Evolutionary conservation across 1,284 basidiomycete species (phyloP).

Genomic region (Jaminaea rosea): DNA sequence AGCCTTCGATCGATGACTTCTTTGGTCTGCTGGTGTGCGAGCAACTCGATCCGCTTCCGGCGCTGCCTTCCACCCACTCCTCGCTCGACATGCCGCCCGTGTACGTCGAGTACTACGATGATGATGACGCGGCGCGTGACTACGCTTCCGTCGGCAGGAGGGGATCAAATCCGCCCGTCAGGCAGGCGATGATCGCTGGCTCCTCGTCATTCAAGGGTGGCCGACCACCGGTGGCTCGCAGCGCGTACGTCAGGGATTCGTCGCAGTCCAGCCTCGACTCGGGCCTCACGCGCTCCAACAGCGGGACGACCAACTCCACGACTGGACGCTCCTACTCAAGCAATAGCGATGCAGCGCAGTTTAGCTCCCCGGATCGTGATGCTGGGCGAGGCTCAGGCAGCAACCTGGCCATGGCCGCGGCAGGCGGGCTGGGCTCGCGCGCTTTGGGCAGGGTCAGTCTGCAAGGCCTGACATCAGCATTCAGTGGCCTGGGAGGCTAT

Average conservation of each 20-base stretch:
- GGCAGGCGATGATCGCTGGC: background rate
- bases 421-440: constrained; percentile 11
- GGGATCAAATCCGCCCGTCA: constrained; percentile 2
- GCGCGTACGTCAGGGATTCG: constrained; percentile 23
- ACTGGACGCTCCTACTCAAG: constrained; percentile 1
- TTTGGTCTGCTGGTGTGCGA: constrained; percentile 26
- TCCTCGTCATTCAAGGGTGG: background rate
- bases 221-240: constrained; percentile 27
- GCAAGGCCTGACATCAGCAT: constrained; percentile 23
- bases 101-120: constrained; percentile 11
- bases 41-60: constrained; percentile 15
- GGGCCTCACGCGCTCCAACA: background rate
- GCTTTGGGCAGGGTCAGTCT: constrained; percentile 27
- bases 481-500: constrained; percentile 28
- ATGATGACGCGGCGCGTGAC: background rate
- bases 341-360: constrained; percentile 1
- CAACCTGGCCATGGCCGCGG: background rate
- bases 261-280: constrained; percentile 10
- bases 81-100: constrained; percentile 36
- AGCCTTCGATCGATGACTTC: constrained; percentile 28
- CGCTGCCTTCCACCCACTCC: constrained; percentile 20
- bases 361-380: background rate
- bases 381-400: background rate
- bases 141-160: background rate
- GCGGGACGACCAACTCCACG: background rate